Evolutionary conservation across 306 rosid species (phyloP).

Genomic region (Adenanthera pavonina): DNA sequence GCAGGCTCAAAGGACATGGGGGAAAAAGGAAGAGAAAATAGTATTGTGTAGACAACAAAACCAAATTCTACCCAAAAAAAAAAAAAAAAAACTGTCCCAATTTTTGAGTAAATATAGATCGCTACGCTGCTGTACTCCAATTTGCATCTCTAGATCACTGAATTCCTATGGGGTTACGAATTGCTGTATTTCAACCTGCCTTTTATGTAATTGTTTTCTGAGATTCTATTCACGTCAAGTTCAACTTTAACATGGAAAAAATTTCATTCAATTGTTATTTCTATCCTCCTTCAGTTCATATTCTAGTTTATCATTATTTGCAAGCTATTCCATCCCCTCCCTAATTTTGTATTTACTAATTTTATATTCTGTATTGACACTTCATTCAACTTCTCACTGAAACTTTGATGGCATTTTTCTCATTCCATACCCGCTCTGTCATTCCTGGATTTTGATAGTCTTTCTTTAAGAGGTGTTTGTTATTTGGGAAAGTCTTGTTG

Average conservation of each 20-base stretch:
- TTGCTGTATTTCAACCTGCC: background rate
- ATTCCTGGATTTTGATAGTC: background rate
- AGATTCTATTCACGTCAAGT: background rate
- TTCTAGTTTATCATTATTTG: background rate
- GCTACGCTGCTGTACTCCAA: background rate
- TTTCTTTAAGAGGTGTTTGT: background rate
- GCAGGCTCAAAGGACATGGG: background rate
- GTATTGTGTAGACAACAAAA: background rate
- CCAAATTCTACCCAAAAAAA: background rate
- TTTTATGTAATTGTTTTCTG: background rate
- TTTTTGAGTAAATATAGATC: constrained; percentile 7
- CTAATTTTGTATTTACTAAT: background rate
- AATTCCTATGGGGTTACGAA: background rate
- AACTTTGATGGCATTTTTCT: constrained; percentile 5
- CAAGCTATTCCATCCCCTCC: background rate
- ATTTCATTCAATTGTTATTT: background rate
- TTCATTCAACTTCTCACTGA: background rate
- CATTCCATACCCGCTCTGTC: background rate
- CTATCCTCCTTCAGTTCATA: background rate
- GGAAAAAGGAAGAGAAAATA: background rate
- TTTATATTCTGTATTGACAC: constrained; percentile 1
- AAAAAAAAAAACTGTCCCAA: no score
- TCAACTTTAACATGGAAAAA: constrained; percentile 21
- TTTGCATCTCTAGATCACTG: background rate
- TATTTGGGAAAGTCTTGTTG: background rate